Evolutionary conservation across 2,329 filamentous ascomycete species (phyloP), one percentile per base, ranked within the genome.

Genomic region (Trichoderma sp.): DNA sequence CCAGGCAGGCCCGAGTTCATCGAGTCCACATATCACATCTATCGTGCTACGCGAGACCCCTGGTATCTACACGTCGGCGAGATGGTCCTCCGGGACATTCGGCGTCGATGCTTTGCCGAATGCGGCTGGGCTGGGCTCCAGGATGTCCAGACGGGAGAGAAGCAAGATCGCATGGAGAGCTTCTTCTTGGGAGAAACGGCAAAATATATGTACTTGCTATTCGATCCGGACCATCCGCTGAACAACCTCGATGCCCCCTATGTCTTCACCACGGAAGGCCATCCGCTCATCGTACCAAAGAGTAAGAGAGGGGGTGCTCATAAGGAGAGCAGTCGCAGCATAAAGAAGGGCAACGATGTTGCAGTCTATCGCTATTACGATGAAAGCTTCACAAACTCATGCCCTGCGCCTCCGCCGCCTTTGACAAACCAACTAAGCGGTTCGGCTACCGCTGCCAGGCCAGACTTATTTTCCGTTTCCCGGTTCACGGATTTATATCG

Each of bases 51-150:
- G 0, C 88, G 91, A 74, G 96, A 99, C 78, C 94, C 94, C 0
- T 99, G 95, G 94, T 98, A 97, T 80, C 84, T 98, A 5, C 91
- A 97, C 77, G 92, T 97, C 24, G 96, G 94, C 33, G 96, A 99
- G 79, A 99, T 99, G 96, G 91, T 94, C 0, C 84, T 97, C 68
- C 88, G 89, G 69, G 96, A 99, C 76, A 94, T 99, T 75, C 91
- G 92, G 75, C 86, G 92, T 60, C 88, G 95, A 66, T 99, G 96
- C 80, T 94, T 93, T 88, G 93, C 94, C 0, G 87, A 88, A 71
- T 99, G 96, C 75, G 96, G 96, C 52, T 98, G 95, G 94, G 92
- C 95, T 16, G 95, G 95, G 0, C 84, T 98, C 43, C 91, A 94
- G 75, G 91, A 94, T 77, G 92, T 95, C 10, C 84, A 90, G 40